Percentiles rank a stretch among this genome's conserved stretches.
Evolutionary conservation across 228 moss, liverwort and hornwort genomes (phyloP).

Genomic region (Sphagnum magellanicum): DNA sequence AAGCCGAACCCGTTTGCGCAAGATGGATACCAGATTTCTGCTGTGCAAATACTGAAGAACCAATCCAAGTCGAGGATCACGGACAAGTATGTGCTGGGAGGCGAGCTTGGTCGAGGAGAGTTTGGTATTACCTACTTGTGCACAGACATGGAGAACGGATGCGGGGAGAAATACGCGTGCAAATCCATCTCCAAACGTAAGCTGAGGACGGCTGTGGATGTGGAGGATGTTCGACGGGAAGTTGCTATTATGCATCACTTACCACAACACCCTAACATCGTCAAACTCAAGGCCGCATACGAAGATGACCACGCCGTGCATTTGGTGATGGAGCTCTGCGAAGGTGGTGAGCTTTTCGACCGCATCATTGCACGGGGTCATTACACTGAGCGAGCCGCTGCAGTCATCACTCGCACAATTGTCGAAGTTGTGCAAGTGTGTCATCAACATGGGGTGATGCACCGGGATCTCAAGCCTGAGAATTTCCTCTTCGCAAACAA

Average conservation of each 20-base stretch:
- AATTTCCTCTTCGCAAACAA: constrained; percentile 80
- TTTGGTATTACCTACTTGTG: constrained; percentile 47
- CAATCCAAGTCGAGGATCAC: constrained; percentile 37
- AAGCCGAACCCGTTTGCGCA: constrained; percentile 29
- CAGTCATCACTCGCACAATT: constrained; percentile 45
- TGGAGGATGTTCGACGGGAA: constrained; percentile 50
- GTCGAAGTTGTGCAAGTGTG: constrained; percentile 63
- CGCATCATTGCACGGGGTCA: constrained; percentile 55
- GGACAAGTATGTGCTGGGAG: constrained; percentile 34
- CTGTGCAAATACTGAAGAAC: constrained; percentile 30
- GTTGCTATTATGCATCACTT: constrained; percentile 39
- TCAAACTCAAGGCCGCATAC: constrained; percentile 33
- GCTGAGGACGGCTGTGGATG: constrained; percentile 37
- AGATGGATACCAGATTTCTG: constrained; percentile 9
- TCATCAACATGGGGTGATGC: constrained; percentile 82
- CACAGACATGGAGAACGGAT: constrained; percentile 39
- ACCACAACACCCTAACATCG: constrained; percentile 37
- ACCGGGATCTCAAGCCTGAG: constrained; percentile 85
- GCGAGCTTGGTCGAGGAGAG: constrained; percentile 61
- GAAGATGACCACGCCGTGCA: constrained; percentile 52
- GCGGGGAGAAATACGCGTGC: constrained; percentile 33
- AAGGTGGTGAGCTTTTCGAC: constrained; percentile 58
- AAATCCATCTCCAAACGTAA: constrained; percentile 37
- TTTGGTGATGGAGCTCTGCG: constrained; percentile 54
- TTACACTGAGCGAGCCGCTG: constrained; percentile 49